phyloP scores from a whole-genome alignment of 2,329 filamentous ascomycete genomes.

The Catunica adiposa region DNA sequence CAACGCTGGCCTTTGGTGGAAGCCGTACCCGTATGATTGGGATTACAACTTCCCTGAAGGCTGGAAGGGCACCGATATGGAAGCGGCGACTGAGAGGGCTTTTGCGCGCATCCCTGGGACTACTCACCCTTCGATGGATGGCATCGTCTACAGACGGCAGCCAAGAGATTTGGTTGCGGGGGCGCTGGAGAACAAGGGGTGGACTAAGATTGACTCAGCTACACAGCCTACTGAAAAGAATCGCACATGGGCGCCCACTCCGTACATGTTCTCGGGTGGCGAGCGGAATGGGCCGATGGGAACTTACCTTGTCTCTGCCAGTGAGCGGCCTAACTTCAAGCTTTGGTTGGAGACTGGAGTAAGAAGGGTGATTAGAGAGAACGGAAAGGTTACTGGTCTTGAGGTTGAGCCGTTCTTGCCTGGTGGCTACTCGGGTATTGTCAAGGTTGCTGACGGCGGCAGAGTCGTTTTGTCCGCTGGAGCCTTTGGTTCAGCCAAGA shows the following conservation, averaged over 20 bases:
- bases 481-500: conserved; percentile 51
- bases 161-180: conserved; percentile 46
- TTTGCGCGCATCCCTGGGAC: conserved; percentile 58
- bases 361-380: conserved; percentile 47
- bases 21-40: conserved; percentile 47
- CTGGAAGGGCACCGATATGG: conserved; percentile 51
- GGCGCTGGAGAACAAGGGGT: conserved; percentile 43
- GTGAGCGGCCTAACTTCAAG: conserved; percentile 45
- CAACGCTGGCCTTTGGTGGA: conserved; percentile 55
- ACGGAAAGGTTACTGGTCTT: conserved; percentile 47
- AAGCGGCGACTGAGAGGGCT: conserved; percentile 39
- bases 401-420: conserved; percentile 42
- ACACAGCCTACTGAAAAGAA: conserved; percentile 46
- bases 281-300: conserved; percentile 54
- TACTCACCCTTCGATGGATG: conserved; percentile 47
- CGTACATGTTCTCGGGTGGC: conserved; percentile 50
- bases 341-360: conserved; percentile 51
- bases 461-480: conserved; percentile 53
- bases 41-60: conserved; percentile 55
- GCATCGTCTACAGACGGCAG: conserved; percentile 48
- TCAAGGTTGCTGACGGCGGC: conserved; percentile 45
- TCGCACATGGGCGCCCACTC: conserved; percentile 43
- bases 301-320: conserved; percentile 51
- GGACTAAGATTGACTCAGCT: conserved; percentile 42
- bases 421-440: conserved; percentile 37